Evolutionary conservation across 2,329 filamentous ascomycete genomes (phyloP), one percentile per base, ranked within the genome.

Genomic region (Albophoma yamanashiensis): DNA sequence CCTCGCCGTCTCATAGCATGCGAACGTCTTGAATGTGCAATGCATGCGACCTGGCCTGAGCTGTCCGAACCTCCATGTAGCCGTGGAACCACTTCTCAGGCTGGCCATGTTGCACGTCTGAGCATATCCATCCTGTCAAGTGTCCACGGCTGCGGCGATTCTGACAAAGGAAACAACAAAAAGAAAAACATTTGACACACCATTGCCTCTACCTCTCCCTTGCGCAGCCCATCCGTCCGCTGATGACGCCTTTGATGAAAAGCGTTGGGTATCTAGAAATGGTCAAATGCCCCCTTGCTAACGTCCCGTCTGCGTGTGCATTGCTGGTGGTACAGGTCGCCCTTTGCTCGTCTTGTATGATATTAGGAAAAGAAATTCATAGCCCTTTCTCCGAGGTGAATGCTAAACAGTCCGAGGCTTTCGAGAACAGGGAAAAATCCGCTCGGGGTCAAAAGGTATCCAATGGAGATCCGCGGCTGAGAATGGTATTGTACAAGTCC

Each of bases 261-360:
- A 64, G 67, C 64, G 65, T 64, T 69, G 72, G 72, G 72, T 74
- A 74, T 74, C 72, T 72, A 67, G 66, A 71, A 67, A 71, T 68
- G 68, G 68, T 42, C 53, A 67, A 71, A 67, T 34, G 52, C 22
- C 36, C 53, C 40, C 42, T n/a, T 36, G 22, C 34, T 38, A 36
- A 31, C 8, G 40, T 52, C 52, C 17, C 56, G 39, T 61, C 58
- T 59, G 61, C 61, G 59, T 61, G 58, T 47, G 56, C 57, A 59
- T 61, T 60, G 58, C 50, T 64, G 62, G 58, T 64, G 55, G 60
- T 64, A 62, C 63, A 64, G 63, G 63, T 64, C 59, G 63, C 63
- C 63, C 60, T 57, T 25, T 39, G 62, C 58, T 58, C 57, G 61
- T 64, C 63, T 64, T 61, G 42, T 58, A 58, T 27, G n/a, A 50